Conservation (phyloP, 208 protist genomes). For the Trypanosoma cruzi region DNA sequence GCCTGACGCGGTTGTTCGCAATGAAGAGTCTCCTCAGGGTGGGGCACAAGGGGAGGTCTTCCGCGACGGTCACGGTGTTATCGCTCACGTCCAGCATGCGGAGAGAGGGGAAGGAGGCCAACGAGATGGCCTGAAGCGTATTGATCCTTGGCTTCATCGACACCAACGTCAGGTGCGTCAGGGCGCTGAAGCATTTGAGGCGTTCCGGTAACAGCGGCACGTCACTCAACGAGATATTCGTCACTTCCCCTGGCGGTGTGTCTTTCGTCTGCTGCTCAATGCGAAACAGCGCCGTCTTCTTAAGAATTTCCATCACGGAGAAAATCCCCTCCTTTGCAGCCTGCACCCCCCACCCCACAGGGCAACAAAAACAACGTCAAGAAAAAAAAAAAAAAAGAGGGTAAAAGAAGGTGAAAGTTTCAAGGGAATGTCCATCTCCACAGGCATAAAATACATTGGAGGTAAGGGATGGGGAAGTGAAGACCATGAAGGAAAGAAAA, state of each 20-base stretch:
- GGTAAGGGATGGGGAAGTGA: too few species aligned
- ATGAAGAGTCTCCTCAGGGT: conserved; percentile 55
- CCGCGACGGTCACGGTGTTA: conserved; percentile 59
- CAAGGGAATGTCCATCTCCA: too few species aligned
- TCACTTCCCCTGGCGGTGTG: conserved; percentile 48
- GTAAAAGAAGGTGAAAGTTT: conserved; percentile 1
- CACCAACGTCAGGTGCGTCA: conserved; percentile 65
- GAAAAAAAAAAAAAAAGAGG: background rate
- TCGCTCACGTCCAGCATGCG: conserved; percentile 85
- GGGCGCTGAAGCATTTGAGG: conserved; percentile 42
- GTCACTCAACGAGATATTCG: conserved; percentile 58
- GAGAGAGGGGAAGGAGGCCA: conserved; percentile 38
- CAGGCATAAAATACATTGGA: too few species aligned
- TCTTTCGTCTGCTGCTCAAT: conserved; percentile 71
- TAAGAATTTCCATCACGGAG: conserved; percentile 67
- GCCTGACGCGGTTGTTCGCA: conserved; percentile 66
- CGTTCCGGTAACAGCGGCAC: conserved; percentile 57
- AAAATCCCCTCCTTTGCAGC: background rate
- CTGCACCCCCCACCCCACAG: background rate
- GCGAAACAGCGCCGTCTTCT: conserved; percentile 67
- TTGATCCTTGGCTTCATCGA: conserved; percentile 64
- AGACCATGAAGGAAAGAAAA: conserved; percentile 8
- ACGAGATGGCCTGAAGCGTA: conserved; percentile 33
- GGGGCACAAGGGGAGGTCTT: conserved; percentile 24
- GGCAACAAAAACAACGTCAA: background rate